A percentile compares a stretch with the other conserved stretches of the same genome.
Evolutionary conservation across 2,329 filamentous ascomycete species (phyloP).

Genomic region (Arthrobotrys sphaeroides): DNA sequence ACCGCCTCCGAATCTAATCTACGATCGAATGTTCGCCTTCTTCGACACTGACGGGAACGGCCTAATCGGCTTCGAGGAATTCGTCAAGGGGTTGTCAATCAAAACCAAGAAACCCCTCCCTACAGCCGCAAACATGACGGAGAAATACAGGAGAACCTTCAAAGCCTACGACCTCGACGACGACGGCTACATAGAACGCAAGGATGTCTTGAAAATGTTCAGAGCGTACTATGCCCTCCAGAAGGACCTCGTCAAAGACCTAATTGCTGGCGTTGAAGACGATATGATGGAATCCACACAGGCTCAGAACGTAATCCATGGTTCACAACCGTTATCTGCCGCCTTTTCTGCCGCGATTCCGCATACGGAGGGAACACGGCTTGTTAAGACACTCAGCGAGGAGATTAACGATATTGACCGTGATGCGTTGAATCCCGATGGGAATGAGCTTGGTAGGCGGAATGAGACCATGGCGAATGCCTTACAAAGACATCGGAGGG

Average conservation of each 20-base stretch:
- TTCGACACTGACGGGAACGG: constrained; percentile 92
- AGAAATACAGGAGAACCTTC: constrained; percentile 78
- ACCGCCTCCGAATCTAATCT: constrained; percentile 84
- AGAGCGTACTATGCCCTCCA: constrained; percentile 90
- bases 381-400: constrained; percentile 71
- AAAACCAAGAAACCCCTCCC: constrained; percentile 68
- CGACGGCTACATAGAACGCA: constrained; percentile 84
- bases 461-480: constrained; percentile 47
- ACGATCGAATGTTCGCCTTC: constrained; percentile 95
- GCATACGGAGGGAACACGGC: constrained; percentile 73
- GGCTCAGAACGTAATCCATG: constrained; percentile 77
- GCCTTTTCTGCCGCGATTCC: constrained; percentile 77
- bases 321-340: constrained; percentile 80
- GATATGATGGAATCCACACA: constrained; percentile 79
- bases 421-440: constrained; percentile 40
- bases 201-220: constrained; percentile 91
- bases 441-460: constrained; percentile 47
- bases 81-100: constrained; percentile 80
- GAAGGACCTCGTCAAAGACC: constrained; percentile 86
- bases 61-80: constrained; percentile 91
- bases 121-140: constrained; percentile 71
- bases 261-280: constrained; percentile 79
- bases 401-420: constrained; percentile 69
- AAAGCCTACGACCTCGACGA: constrained; percentile 89
- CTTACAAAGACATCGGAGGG: constrained; percentile 29